Evolutionary conservation across 2,329 filamentous ascomycete species (phyloP).

Genomic region (Ophiostoma piceae): DNA sequence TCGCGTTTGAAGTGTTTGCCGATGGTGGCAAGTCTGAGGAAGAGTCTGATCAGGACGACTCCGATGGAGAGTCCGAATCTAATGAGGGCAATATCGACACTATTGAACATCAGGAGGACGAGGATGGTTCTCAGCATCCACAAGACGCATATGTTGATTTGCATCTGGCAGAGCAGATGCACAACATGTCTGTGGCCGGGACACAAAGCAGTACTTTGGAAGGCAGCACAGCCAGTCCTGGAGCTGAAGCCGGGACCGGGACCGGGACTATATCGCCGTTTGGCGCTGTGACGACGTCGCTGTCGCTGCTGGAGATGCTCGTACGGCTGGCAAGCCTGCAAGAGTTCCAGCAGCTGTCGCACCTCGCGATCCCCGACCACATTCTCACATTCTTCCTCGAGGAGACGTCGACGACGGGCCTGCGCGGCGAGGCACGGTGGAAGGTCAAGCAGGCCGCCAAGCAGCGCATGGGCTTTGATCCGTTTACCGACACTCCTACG

Average conservation of each 20-base stretch:
- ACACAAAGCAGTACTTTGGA: neutral
- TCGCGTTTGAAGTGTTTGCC: conserved; percentile 79
- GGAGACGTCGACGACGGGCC: conserved; percentile 50
- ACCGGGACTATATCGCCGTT: conserved; percentile 33
- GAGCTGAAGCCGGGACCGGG: no score
- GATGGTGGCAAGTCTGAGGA: conserved; percentile 43
- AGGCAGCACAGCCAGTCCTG: neutral
- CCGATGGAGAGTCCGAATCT: conserved; percentile 41
- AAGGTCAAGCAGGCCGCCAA: conserved; percentile 44
- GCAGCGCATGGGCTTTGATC: conserved; percentile 51
- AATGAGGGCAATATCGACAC: conserved; percentile 19
- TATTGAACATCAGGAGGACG: conserved; percentile 27
- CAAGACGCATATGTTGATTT: conserved; percentile 21
- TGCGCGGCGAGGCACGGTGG: conserved; percentile 44
- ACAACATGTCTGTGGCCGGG: conserved; percentile 36
- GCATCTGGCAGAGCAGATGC: conserved; percentile 40
- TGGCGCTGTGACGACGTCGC: conserved; percentile 49
- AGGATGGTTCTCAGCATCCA: conserved; percentile 26
- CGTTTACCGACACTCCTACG: conserved; percentile 45
- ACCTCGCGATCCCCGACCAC: conserved; percentile 85
- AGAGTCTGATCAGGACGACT: neutral
- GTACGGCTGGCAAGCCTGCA: conserved; percentile 81
- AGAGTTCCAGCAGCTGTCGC: conserved; percentile 84
- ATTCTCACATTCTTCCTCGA: conserved; percentile 82
- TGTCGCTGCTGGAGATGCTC: conserved; percentile 81